These are phyloP conservation scores for Zymoseptoria crescenta DNA, from an alignment of 2,329 filamentous ascomycete species.

Conservation along the genomic window DNA sequence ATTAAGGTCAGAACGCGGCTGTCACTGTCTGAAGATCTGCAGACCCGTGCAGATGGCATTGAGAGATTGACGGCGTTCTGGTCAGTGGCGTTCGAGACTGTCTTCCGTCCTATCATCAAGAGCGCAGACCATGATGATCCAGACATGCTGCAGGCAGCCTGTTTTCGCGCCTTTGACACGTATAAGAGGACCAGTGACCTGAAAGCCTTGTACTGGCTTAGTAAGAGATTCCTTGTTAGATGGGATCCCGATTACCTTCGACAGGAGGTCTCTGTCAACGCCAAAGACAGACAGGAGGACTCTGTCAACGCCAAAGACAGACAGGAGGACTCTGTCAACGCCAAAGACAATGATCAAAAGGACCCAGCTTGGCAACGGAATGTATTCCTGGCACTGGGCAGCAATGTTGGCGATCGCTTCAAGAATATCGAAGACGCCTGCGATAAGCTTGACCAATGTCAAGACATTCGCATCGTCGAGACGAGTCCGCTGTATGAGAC, in stretches of 20 bases:
- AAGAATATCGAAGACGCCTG: slow-evolving; percentile 80
- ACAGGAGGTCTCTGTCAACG: too few species aligned
- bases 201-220: not conserved
- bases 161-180: not conserved
- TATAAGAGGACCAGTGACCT: not conserved
- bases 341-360: slow-evolving; percentile 26
- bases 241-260: not conserved
- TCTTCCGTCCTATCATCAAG: not conserved
- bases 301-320: too few species aligned
- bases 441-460: slow-evolving; percentile 58
- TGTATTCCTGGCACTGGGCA: slow-evolving; percentile 78
- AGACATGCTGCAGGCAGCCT: not conserved
- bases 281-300: too few species aligned
- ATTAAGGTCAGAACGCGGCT: not conserved
- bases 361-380: not conserved
- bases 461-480: slow-evolving; percentile 63
- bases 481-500: slow-evolving; percentile 94
- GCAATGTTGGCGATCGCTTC: slow-evolving; percentile 82
- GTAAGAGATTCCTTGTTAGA: not conserved
- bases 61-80: not conserved
- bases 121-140: not conserved
- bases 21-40: not conserved
- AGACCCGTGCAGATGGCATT: not conserved
- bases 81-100: not conserved
- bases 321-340: too few species aligned